A percentile compares a stretch with the other conserved stretches of the same genome.
phyloP scores from a whole-genome alignment of 1,139 yeast species.

The Ogataea hybrid region DNA sequence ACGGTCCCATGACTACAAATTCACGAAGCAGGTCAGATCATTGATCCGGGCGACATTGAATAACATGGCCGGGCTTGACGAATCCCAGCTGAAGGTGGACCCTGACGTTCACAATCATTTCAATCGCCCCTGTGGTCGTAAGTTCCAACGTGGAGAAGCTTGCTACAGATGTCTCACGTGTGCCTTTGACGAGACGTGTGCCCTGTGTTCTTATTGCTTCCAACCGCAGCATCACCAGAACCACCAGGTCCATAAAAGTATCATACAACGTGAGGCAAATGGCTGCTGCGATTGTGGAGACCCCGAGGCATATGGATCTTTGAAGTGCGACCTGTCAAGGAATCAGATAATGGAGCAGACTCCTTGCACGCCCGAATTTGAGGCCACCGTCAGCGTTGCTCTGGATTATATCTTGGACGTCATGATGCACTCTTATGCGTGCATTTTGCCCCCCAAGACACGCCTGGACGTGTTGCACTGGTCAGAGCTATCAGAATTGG shows the following conservation, averaged over 20 bases:
- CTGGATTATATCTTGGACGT: constrained; percentile 80
- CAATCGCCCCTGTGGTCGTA: constrained; percentile 73
- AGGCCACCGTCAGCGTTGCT: constrained; percentile 48
- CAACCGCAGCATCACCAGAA: constrained; percentile 68
- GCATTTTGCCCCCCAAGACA: constrained; percentile 29
- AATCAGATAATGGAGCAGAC: constrained; percentile 19
- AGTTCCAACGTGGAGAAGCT: constrained; percentile 82
- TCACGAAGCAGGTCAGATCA: constrained; percentile 36
- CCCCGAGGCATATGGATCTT: constrained; percentile 55
- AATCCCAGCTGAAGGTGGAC: constrained; percentile 23
- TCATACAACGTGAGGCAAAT: constrained; percentile 79
- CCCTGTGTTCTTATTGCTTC: constrained; percentile 77
- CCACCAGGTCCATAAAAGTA: constrained; percentile 71
- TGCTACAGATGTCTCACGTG: constrained; percentile 81
- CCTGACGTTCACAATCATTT: constrained; percentile 48
- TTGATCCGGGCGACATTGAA: constrained; percentile 51
- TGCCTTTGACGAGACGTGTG: constrained; percentile 84
- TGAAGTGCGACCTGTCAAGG: constrained; percentile 37
- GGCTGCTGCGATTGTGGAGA: constrained; percentile 79
- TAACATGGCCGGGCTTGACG: constrained; percentile 23
- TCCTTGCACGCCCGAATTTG: constrained; percentile 39
- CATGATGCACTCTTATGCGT: constrained; percentile 38
- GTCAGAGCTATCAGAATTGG: constrained; percentile 36
- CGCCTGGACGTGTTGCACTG: constrained; percentile 41
- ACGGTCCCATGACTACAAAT: constrained; percentile 34